Conservation (phyloP, 768 basidiomycete genomes). For the Fibroporia radiculosa region DNA sequence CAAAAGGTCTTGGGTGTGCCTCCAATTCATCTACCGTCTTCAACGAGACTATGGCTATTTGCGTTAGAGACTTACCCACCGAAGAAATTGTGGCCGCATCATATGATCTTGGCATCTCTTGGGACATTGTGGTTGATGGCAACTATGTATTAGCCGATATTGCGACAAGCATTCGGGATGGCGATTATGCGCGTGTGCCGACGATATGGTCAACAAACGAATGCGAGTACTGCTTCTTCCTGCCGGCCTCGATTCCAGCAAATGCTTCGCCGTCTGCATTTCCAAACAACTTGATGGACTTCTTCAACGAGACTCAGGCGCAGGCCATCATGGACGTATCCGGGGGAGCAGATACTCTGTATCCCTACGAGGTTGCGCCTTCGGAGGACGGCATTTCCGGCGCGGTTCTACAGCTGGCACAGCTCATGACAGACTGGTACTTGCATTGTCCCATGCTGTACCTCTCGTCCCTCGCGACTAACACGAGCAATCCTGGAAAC, state of each 20-base stretch:
- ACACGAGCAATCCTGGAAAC: slow-evolving; percentile 7
- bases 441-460: slow-evolving; percentile 6
- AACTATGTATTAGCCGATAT: slow-evolving; percentile 8
- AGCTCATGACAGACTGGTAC: slow-evolving; percentile 6
- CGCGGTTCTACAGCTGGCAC: slow-evolving; percentile 7
- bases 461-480: slow-evolving; percentile 6
- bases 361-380: slow-evolving; percentile 5
- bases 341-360: not conserved
- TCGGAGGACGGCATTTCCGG: slow-evolving; percentile 4
- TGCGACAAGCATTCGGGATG: slow-evolving; percentile 6
- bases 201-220: slow-evolving; percentile 7
- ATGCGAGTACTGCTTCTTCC: slow-evolving; percentile 10
- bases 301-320: slow-evolving; percentile 6
- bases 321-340: slow-evolving; percentile 4
- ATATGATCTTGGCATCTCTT: slow-evolving; percentile 1
- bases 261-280: slow-evolving; percentile 4
- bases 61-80: not conserved
- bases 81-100: slow-evolving; percentile 1
- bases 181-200: slow-evolving; percentile 5
- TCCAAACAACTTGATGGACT: slow-evolving; percentile 2
- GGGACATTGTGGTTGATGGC: slow-evolving; percentile 6
- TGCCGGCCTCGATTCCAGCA: slow-evolving; percentile 3
- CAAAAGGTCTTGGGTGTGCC: slow-evolving; percentile 5
- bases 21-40: not conserved
- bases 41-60: slow-evolving; percentile 2